A percentile compares a stretch with the other conserved stretches of the same genome.
Conservation (phyloP, 345 rosid species). For the Crucihimalaya himalaica region DNA sequence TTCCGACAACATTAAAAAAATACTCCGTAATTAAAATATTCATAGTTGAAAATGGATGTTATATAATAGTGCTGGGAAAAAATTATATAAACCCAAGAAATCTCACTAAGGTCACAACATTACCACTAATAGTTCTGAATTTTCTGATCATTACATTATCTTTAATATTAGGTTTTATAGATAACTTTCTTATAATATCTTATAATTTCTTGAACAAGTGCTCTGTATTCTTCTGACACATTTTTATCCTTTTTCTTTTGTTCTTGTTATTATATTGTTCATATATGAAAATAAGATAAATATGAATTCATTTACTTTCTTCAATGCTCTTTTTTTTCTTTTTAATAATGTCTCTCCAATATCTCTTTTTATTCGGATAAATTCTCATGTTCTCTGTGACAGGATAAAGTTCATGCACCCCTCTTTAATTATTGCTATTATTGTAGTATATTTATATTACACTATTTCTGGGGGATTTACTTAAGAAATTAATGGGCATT, state of each 20-base stretch:
- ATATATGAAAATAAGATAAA: constrained; percentile 16
- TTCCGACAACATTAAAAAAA: background rate
- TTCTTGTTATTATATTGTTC: constrained; percentile 28
- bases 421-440: constrained; percentile 34
- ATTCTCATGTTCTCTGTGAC: constrained; percentile 71
- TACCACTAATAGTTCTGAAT: constrained; percentile 29
- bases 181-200: constrained; percentile 20
- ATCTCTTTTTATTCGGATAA: constrained; percentile 50
- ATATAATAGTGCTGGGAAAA: constrained; percentile 28
- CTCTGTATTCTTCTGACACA: constrained; percentile 73
- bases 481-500: background rate
- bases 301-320: constrained; percentile 22
- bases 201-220: constrained; percentile 40
- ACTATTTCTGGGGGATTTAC: background rate
- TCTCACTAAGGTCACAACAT: constrained; percentile 58
- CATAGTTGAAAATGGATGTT: background rate
- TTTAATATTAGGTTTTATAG: constrained; percentile 25
- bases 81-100: background rate
- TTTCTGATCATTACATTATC: background rate
- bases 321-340: constrained; percentile 27
- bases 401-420: constrained; percentile 44
- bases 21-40: constrained; percentile 15
- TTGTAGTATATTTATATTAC: constrained; percentile 10
- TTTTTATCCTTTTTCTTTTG: constrained; percentile 41
- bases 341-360: constrained; percentile 15